Percentiles rank a stretch among this genome's conserved stretches.
phyloP scores from a whole-genome alignment of 2,329 filamentous ascomycete genomes.

The Botryotinia globosa region DNA sequence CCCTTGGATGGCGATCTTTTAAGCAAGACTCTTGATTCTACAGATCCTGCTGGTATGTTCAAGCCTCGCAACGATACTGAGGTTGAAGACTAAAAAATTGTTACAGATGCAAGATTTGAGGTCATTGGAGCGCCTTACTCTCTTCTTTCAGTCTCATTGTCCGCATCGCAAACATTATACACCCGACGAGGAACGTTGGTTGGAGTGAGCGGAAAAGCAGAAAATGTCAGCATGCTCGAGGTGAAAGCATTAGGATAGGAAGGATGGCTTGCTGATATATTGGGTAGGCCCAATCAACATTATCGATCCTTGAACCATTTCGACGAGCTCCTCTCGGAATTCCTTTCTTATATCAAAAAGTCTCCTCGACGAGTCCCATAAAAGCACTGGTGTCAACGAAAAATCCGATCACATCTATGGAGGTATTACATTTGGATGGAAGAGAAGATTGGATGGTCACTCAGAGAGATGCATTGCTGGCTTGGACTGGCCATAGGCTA shows the following conservation, averaged over 20 bases:
- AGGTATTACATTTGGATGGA: slow-evolving; percentile 85
- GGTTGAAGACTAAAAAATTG: slow-evolving; percentile 16
- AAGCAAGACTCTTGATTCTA: slow-evolving; percentile 46
- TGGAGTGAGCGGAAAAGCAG: slow-evolving; percentile 81
- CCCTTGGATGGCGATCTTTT: slow-evolving; percentile 55
- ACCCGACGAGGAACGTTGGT: slow-evolving; percentile 89
- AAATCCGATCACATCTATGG: slow-evolving; percentile 80
- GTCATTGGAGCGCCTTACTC: slow-evolving; percentile 90
- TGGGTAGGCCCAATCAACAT: slow-evolving; percentile 75
- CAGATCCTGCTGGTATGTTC: slow-evolving; percentile 32
- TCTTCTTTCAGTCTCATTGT: slow-evolving; percentile 86
- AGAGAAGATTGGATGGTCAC: slow-evolving; percentile 93
- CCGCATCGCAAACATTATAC: slow-evolving; percentile 89
- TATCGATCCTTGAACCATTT: slow-evolving; percentile 83
- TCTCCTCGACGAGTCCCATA: slow-evolving; percentile 83
- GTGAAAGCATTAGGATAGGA: slow-evolving; percentile 15
- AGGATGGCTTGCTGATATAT: slow-evolving; percentile 22
- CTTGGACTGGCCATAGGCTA: slow-evolving; percentile 92
- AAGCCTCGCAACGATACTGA: neutral
- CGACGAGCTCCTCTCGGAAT: slow-evolving; percentile 77
- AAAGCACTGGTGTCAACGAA: slow-evolving; percentile 87
- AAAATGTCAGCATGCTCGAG: slow-evolving; percentile 62
- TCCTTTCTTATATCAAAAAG: slow-evolving; percentile 90
- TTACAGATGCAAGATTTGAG: slow-evolving; percentile 86
- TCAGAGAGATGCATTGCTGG: slow-evolving; percentile 83